These are phyloP conservation scores for Rhynchosporium secalis DNA, from an alignment of 2,329 filamentous ascomycete genomes.

Conservation along the genomic window DNA sequence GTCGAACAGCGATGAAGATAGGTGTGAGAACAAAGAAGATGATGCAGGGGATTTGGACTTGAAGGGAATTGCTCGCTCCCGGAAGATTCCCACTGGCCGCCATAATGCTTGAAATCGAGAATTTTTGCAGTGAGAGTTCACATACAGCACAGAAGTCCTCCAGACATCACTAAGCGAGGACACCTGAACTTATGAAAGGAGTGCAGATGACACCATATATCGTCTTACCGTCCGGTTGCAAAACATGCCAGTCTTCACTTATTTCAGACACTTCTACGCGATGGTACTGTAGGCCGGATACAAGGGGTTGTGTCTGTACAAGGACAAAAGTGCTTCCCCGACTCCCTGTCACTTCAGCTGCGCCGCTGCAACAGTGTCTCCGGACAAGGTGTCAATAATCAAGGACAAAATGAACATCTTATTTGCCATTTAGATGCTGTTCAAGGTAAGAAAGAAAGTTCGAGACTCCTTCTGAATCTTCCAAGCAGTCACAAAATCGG, in stretches of 20 bases:
- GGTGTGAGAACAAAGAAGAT: conserved; percentile 48
- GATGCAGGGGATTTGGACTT: conserved; percentile 48
- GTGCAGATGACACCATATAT: background rate
- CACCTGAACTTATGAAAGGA: background rate
- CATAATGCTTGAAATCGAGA: background rate
- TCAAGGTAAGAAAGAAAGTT: too few species aligned
- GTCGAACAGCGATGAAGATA: conserved; percentile 43
- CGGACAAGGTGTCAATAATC: too few species aligned
- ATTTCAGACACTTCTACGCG: background rate
- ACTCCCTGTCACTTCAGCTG: background rate
- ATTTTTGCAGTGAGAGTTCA: background rate
- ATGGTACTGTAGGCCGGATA: background rate
- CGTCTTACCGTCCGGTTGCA: background rate
- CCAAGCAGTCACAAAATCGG: too few species aligned
- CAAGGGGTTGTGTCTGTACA: background rate
- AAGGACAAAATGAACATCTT: too few species aligned
- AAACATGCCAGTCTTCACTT: background rate
- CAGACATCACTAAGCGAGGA: background rate
- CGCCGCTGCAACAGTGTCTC: background rate
- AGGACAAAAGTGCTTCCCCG: background rate
- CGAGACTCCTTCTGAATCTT: too few species aligned
- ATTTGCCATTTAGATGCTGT: too few species aligned
- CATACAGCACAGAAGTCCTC: background rate
- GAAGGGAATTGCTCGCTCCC: conserved; percentile 5
- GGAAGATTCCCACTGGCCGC: conserved; percentile 1